Base-by-base conservation (phyloP, 257 asterid genomes). In the Petunia axillaris region DNA sequence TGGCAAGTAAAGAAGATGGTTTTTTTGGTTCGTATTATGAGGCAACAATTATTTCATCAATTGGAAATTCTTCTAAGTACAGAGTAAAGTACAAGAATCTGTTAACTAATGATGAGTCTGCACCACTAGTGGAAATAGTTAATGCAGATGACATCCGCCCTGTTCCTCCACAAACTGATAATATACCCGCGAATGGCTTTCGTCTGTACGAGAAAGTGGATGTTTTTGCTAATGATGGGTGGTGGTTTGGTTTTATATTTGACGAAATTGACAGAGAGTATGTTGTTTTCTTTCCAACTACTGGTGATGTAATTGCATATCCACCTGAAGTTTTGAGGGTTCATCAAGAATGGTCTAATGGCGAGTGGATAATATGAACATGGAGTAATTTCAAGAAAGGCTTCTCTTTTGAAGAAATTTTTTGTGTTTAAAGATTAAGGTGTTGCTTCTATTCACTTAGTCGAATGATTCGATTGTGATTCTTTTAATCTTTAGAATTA, bases 151-250 rank as follows among this genome's bases (percentile, higher is more conserved):
- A 53, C 73, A 35, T 83, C 5, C 80, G 81, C 63, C 85, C 83
- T 4, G 1, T 3, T 6, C 80, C 83, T 3, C 85, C 77, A 37
- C 39, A 3, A 16, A n/a, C 46, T 48, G 68, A 41, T 35, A 53
- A 5, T 0, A 65, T 63, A 9, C 15, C 52, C 3, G 77, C 36
- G 50, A 3, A 48, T 1, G 1, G 8, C 7, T 83, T 79, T 36
- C 14, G 15, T 8, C 54, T 71, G 9, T 40, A 62, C 4, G 73
- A 83, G 8, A 52, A 59, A 6, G 83, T 79, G 0, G 83, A 83
- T 54, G 81, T 64, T 4, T 83, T 46, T 73, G 80, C 66, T 38
- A 70, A 71, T 8, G 85, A 83, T n/a, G 85, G 85, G 0, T 83
- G 80, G 83, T 73, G 85, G 83, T 70, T 78, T 44, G 85, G 85